Base-by-base conservation (phyloP, 2,329 filamentous ascomycete species). In the Fusarium hainanense region DNA sequence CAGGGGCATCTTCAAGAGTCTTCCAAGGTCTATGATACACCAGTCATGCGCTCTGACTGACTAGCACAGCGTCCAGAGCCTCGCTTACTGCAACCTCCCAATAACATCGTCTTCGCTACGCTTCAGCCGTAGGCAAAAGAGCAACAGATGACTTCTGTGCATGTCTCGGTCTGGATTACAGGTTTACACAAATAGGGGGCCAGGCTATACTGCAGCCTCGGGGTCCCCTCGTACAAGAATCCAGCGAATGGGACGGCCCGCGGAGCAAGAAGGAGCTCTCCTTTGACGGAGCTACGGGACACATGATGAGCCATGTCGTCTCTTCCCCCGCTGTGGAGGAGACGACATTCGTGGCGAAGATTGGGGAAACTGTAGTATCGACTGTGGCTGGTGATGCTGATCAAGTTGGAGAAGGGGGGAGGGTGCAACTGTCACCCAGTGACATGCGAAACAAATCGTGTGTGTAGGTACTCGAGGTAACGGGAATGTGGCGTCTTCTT, bases 131-230 rank as follows among this genome's bases (percentile, higher is more conserved):
- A 52, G 58, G 57, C 43, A 51, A 56, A 44, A 64, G 49, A 54
- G 50, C 40, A 51, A 62, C 71, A 67, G 58, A 66, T 74, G 72
- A 74, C 72, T 54, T 47, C 56, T 63, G 69, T 58, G 62, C 60
- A 60, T 73, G 63, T 69, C 62, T 74, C 51, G 66, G 58, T 23
- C 61, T 44, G 46, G 56, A 47, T 49, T 37, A 25, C 43, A 59
- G 54, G 54, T 44, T 66, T 42, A 37, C 46, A 25, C 37, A 68
- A 62, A 59, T 63, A 60, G 46, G 63, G 49, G 49, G 12, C 18
- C 48, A 50, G 48, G 48, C 30, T 37, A 18, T 25, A 50, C 30
- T 69, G 61, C 47, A 70, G 60, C 58, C 47, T 61, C 18, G 55
- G 49, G 52, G 63, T 56, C 47, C 72, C 23, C 40, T 74, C 70